phyloP scores from a whole-genome alignment of 495 filamentous ascomycete genomes.

The Tuber magnatum region DNA sequence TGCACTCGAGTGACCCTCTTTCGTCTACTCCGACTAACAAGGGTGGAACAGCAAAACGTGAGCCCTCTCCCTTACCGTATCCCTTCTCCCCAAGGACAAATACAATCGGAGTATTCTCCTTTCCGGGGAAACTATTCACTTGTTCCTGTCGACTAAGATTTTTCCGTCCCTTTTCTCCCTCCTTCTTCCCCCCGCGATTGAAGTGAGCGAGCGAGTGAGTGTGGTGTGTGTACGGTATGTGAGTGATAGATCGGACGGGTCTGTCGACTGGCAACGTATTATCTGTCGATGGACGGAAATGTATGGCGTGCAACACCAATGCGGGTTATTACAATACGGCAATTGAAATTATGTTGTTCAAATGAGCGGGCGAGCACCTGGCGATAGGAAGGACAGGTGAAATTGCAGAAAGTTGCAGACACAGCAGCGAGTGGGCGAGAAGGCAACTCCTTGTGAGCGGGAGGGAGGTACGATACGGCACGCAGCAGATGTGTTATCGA shows the following conservation, averaged over 20 bases:
- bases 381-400: background rate
- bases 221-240: too few relatives aligned
- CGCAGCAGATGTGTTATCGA: background rate
- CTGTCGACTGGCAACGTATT: constrained; percentile 1
- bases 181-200: background rate
- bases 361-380: background rate
- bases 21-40: background rate
- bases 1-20: background rate
- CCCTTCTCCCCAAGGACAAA: background rate
- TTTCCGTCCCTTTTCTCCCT: background rate
- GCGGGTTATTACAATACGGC: background rate
- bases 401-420: background rate
- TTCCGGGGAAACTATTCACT: background rate
- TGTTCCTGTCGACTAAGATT: background rate
- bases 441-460: background rate
- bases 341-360: constrained; percentile 2
- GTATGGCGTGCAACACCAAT: constrained; percentile 2
- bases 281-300: background rate
- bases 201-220: background rate
- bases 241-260: constrained; percentile 1
- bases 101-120: constrained; percentile 1
- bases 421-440: background rate
- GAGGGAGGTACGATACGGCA: background rate
- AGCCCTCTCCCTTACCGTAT: background rate
- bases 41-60: background rate